Evolutionary conservation across 257 asterid genomes (phyloP).

Genomic region (Datura wrightii): DNA sequence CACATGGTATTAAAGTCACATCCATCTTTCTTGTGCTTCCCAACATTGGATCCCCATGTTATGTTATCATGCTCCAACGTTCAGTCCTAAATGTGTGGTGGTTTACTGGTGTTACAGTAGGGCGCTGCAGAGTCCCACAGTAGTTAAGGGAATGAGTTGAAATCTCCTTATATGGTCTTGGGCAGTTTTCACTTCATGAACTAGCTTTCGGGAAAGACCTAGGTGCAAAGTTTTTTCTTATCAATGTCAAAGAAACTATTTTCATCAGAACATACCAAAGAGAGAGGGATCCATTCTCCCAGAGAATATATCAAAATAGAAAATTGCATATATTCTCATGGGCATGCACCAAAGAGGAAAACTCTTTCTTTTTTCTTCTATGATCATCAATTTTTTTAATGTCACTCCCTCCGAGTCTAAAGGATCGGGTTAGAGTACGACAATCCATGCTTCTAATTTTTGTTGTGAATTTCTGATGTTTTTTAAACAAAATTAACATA

Average conservation of each 20-base stretch:
- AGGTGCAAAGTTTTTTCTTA: neutral
- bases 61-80: neutral
- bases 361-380: neutral
- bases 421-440: neutral
- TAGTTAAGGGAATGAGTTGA: neutral
- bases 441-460: neutral
- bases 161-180: neutral
- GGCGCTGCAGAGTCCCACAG: neutral
- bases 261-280: conserved; percentile 7
- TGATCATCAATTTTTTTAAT: neutral
- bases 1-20: neutral
- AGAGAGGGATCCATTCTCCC: neutral
- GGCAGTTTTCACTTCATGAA: neutral
- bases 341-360: neutral
- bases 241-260: neutral
- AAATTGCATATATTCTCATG: neutral
- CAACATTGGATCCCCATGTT: neutral
- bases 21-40: conserved; percentile 1
- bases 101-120: neutral
- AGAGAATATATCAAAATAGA: neutral
- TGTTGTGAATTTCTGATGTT: neutral
- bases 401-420: neutral
- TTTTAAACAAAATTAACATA: neutral
- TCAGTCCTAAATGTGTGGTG: neutral
- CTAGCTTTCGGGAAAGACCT: neutral